Evolutionary conservation across 148 eudicot species (phyloP).

Genomic region (Chenopodium formosanum): DNA sequence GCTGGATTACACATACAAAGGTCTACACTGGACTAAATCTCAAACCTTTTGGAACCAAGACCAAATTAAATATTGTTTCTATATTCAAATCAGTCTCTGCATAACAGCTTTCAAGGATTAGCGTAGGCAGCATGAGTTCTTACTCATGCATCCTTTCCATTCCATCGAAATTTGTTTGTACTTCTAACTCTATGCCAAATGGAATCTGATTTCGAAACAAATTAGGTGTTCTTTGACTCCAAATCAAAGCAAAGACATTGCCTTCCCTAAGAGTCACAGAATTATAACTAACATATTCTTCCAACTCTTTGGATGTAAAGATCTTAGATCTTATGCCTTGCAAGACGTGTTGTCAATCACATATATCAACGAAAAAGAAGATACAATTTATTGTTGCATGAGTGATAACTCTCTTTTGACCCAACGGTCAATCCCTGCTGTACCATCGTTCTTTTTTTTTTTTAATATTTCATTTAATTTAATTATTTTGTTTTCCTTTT

Average conservation of each 20-base stretch:
- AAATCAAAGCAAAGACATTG: neutral
- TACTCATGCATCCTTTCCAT: neutral
- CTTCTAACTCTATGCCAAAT: neutral
- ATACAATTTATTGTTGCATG: neutral
- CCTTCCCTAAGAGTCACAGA: neutral
- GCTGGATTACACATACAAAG: neutral
- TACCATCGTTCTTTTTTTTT: neutral
- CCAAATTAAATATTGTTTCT: too few relatives aligned
- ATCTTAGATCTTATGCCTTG: too few relatives aligned
- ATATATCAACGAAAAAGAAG: neutral
- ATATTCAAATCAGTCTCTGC: neutral
- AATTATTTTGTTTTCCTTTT: too few relatives aligned
- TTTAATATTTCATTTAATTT: too few relatives aligned
- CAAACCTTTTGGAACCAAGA: neutral
- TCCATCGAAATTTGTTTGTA: neutral
- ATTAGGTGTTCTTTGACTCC: neutral
- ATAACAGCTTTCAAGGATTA: neutral
- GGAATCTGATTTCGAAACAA: neutral
- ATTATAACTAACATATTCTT: neutral
- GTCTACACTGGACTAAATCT: neutral
- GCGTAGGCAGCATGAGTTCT: neutral
- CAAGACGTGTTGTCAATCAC: neutral
- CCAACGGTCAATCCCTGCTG: neutral
- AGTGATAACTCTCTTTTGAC: too few relatives aligned
- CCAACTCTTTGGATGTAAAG: neutral